These are phyloP conservation scores for Dothistroma septosporum DNA, from an alignment of 2,329 filamentous ascomycete species.

Conservation along the genomic window DNA sequence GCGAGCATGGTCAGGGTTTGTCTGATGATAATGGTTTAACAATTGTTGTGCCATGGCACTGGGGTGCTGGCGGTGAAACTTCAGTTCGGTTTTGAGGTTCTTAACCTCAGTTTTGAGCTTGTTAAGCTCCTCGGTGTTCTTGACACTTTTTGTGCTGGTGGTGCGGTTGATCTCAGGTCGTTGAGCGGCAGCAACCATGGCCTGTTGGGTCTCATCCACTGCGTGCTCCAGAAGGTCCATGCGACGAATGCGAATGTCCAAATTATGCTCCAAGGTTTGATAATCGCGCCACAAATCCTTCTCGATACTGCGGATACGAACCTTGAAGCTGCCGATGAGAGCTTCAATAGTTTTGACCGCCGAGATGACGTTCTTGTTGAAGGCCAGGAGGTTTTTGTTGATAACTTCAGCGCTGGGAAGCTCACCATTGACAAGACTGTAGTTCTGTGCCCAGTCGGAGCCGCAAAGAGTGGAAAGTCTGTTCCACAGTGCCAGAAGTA, in stretches of 20 bases:
- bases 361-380: constrained; percentile 81
- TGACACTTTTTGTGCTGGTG: constrained; percentile 38
- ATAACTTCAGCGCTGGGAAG: constrained; percentile 82
- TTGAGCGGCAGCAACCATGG: constrained; percentile 28
- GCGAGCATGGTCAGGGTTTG: constrained; percentile 21
- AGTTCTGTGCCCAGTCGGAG: constrained; percentile 83
- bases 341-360: constrained; percentile 84
- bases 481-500: constrained; percentile 87
- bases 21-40: constrained; percentile 29
- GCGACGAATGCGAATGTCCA: constrained; percentile 76
- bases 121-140: constrained; percentile 51
- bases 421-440: constrained; percentile 83
- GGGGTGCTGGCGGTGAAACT: constrained; percentile 56
- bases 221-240: constrained; percentile 81
- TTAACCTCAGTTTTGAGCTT: constrained; percentile 60
- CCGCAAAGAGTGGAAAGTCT: constrained; percentile 81
- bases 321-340: constrained; percentile 72
- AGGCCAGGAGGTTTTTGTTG: constrained; percentile 76
- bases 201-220: constrained; percentile 59
- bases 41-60: constrained; percentile 33
- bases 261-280: constrained; percentile 73
- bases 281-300: constrained; percentile 89
- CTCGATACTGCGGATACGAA: constrained; percentile 78
- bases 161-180: constrained; percentile 31
- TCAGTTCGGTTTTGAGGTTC: constrained; percentile 57